phyloP scores from a whole-genome alignment of 1,139 yeast species.

The Blastobotrys buckinghamii region DNA sequence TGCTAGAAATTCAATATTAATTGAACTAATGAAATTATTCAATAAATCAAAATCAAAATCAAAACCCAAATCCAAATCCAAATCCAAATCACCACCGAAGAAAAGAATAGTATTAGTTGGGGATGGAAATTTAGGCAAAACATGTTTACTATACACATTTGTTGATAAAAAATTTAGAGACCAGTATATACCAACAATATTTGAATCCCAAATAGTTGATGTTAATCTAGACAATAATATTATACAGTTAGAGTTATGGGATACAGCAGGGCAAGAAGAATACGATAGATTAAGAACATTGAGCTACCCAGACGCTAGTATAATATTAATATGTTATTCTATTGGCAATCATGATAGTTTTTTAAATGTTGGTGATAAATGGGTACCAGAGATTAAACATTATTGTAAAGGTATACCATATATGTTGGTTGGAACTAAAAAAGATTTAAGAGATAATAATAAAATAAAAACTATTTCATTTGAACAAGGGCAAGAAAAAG shows the following conservation, averaged over 20 bases:
- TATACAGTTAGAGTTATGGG: constrained; percentile 87
- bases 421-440: constrained; percentile 72
- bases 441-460: constrained; percentile 63
- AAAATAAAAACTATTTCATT: constrained; percentile 47
- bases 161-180: constrained; percentile 17
- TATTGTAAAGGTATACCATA: constrained; percentile 85
- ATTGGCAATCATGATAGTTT: constrained; percentile 76
- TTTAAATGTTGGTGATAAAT: constrained; percentile 75
- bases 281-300: constrained; percentile 52
- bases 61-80: too few relatives aligned
- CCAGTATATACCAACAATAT: constrained; percentile 83
- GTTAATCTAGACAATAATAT: constrained; percentile 77
- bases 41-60: too few relatives aligned
- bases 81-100: constrained; percentile 10
- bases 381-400: constrained; percentile 80
- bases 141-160: constrained; percentile 35
- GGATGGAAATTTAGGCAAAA: constrained; percentile 89
- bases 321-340: constrained; percentile 75
- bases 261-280: constrained; percentile 72
- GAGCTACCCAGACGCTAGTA: constrained; percentile 82
- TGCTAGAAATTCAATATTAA: too few relatives aligned
- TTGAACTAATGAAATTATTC: too few relatives aligned
- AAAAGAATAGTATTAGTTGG: constrained; percentile 73
- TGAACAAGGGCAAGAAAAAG: constrained; percentile 40
- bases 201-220: constrained; percentile 80